Percentiles rank a stretch among this genome's conserved stretches.
Conservation (phyloP, 2,329 filamentous ascomycete genomes). For the Penicillium palitans region DNA sequence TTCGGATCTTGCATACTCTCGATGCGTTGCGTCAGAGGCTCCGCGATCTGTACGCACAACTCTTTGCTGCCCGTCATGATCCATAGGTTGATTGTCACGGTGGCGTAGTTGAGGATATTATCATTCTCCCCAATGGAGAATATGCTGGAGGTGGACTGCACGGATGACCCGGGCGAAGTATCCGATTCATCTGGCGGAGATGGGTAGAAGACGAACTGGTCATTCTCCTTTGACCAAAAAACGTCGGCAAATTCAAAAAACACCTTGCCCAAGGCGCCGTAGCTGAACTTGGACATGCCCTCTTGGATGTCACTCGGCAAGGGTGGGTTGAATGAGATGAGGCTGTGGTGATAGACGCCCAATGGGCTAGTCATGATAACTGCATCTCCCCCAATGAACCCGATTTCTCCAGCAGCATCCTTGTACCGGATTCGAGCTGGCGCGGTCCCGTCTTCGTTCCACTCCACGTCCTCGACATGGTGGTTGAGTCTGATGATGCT, state of each 20-base stretch:
- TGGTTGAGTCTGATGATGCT: slow-evolving; percentile 42
- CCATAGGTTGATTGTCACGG: slow-evolving; percentile 47
- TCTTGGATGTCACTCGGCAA: slow-evolving; percentile 40
- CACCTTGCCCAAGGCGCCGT: slow-evolving; percentile 47
- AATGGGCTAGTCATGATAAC: slow-evolving; percentile 44
- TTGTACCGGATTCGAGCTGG: slow-evolving; percentile 15
- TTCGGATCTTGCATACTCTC: slow-evolving; percentile 44
- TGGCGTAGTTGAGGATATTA: slow-evolving; percentile 46
- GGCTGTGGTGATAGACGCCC: slow-evolving; percentile 41
- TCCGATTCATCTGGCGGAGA: slow-evolving; percentile 37
- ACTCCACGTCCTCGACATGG: slow-evolving; percentile 41
- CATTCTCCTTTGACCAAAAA: slow-evolving; percentile 49
- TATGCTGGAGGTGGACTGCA: slow-evolving; percentile 14
- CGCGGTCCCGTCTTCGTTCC: slow-evolving; percentile 31
- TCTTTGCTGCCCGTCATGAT: slow-evolving; percentile 47
- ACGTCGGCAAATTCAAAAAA: slow-evolving; percentile 48
- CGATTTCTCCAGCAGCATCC: slow-evolving; percentile 25
- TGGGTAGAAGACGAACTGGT: slow-evolving; percentile 49
- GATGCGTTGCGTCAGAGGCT: slow-evolving; percentile 48
- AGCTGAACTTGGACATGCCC: slow-evolving; percentile 42
- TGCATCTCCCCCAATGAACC: slow-evolving; percentile 39
- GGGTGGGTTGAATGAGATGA: slow-evolving; percentile 43
- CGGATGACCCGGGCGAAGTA: slow-evolving; percentile 31
- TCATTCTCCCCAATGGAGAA: slow-evolving; percentile 23
- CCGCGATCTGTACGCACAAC: slow-evolving; percentile 47